A percentile compares a stretch with the other conserved stretches of the same genome.
These are phyloP conservation scores for Mimosa bimucronata DNA, from an alignment of 306 rosid genomes.

Conservation along the genomic window DNA sequence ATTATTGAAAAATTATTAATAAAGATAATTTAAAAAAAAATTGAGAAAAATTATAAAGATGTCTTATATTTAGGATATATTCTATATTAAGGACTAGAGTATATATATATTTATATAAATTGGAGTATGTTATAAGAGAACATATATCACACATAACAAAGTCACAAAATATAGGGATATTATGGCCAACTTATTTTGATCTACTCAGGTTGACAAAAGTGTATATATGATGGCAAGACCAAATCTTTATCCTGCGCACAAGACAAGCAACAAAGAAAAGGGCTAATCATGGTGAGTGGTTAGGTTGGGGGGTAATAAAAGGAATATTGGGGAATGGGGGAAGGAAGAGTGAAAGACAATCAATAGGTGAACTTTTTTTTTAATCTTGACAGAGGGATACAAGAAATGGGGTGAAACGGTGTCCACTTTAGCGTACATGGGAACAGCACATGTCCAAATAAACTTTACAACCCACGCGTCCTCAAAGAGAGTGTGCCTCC, in stretches of 20 bases:
- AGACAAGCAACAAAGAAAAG: neutral
- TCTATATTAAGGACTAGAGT: too few relatives aligned
- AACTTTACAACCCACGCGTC: conserved; percentile 49
- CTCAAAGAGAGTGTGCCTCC: conserved; percentile 33
- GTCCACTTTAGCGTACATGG: conserved; percentile 8
- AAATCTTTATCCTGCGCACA: neutral
- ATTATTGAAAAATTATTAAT: too few relatives aligned
- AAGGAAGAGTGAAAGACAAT: conserved; percentile 1
- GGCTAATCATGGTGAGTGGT: neutral
- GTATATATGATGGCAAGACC: neutral
- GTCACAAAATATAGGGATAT: neutral
- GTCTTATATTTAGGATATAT: too few relatives aligned
- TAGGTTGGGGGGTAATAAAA: neutral
- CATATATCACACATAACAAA: neutral
- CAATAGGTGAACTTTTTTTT: neutral
- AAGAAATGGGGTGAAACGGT: conserved; percentile 20
- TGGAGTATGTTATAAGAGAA: too few relatives aligned
- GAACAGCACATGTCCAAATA: conserved; percentile 18
- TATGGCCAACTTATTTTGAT: neutral
- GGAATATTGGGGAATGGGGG: conserved; percentile 3
- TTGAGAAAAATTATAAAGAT: too few relatives aligned
- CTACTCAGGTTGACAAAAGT: neutral
- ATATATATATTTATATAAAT: too few relatives aligned
- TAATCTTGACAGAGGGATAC: conserved; percentile 10
- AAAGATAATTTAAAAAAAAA: too few relatives aligned